Evolutionary conservation across 805 yeast species (phyloP), one percentile per base, ranked within the genome.

Genomic region (Ogataea wickerhamii): DNA sequence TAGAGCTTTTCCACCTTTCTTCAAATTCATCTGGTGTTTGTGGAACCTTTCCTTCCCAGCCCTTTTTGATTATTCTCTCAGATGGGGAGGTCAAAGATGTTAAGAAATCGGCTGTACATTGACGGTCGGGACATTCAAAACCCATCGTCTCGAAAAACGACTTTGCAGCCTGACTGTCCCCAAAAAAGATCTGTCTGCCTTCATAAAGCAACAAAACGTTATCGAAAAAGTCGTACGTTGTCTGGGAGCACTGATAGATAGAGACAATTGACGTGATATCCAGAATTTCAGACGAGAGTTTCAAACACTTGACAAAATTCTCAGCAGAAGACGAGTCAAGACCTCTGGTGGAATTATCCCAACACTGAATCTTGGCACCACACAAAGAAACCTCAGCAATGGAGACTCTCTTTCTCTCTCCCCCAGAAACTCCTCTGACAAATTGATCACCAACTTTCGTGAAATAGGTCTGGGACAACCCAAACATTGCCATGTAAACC

Each of bases 261-360:
- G 77, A 73, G 47, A 70, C 64, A 43, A 71, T 57, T 1, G 74
- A 71, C 6, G 76, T 70, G 4, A 68, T 64, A 8, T 66, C 66
- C 38, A 63, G 50, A 16, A 70, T 52, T n/a, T 58, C 51, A 6
- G 81, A 73, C 1, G 76, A 65, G 2, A 73, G 61, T 52, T 73
- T 75, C 45, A 78, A 62, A 28, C 78, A 76, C 43, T 70, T 61
- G 41, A 74, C 66, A 45, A 78, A 77, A 49, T 76, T 80, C 50
- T 73, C 61, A 11, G 83, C 83, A 37, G 82, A 75, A 14, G 82
- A 80, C 10, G 83, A 63, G 60, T 78, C 84, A 49, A 78, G 69
- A 52, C 83, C 84, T 61, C 84, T 70, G 29, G 83, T 78, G 10
- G 81, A 70, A 49, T 78, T 78, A 63, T 78, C 79, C 78, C 79